Evolutionary conservation across 2,329 filamentous ascomycete species (phyloP).

Genomic region (Remersonia thermophila): DNA sequence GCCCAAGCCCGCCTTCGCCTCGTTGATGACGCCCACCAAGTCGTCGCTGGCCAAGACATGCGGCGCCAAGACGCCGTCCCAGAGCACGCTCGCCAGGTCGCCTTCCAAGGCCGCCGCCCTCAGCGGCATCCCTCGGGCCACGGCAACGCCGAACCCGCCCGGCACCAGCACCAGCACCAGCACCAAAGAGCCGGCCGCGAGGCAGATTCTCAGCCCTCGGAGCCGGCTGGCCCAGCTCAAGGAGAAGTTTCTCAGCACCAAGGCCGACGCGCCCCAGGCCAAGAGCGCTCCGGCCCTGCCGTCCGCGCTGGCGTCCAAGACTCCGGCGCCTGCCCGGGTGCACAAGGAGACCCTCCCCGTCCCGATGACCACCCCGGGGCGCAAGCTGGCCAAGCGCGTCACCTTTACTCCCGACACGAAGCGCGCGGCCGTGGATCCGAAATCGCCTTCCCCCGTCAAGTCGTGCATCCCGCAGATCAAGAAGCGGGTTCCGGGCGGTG

Average conservation of each 20-base stretch:
- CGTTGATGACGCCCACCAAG: constrained; percentile 67
- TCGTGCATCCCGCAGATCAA: constrained; percentile 31
- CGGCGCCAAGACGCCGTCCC: constrained; percentile 36
- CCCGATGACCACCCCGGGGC: constrained; percentile 53
- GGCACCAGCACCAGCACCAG: constrained; percentile 10
- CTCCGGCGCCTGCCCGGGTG: constrained; percentile 31
- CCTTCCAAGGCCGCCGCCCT: constrained; percentile 37
- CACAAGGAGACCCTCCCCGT: constrained; percentile 38
- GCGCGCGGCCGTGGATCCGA: constrained; percentile 29
- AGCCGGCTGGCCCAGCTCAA: background rate
- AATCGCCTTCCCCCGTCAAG: constrained; percentile 46
- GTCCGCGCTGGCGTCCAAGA: constrained; percentile 29
- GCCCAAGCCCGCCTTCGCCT: constrained; percentile 38
- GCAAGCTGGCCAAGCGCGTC: constrained; percentile 58
- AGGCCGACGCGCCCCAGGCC: background rate
- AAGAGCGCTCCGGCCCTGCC: constrained; percentile 38
- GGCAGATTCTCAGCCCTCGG: constrained; percentile 11
- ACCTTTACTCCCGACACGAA: constrained; percentile 67
- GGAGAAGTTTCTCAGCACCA: background rate
- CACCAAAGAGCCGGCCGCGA: constrained; percentile 17
- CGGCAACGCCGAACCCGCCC: constrained; percentile 34
- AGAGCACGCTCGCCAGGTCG: constrained; percentile 41
- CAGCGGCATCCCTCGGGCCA: constrained; percentile 35
- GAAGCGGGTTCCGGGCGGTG: constrained; percentile 12
- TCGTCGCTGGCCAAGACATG: constrained; percentile 53